phyloP scores from a whole-genome alignment of 2,329 filamentous ascomycete genomes.

The Nigrograna mackinnonii region DNA sequence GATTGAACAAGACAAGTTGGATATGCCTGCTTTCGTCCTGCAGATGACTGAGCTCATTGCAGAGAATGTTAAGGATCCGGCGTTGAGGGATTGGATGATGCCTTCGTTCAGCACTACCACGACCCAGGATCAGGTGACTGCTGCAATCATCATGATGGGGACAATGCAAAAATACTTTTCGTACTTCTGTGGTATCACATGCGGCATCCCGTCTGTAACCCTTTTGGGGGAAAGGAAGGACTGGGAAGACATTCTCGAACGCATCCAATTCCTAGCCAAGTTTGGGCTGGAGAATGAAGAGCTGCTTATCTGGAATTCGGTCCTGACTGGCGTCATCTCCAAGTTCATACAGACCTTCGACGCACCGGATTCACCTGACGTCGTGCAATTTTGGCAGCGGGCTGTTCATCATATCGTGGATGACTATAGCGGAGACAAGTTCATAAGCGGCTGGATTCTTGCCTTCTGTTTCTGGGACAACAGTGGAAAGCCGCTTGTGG shows the following conservation, averaged over 20 bases:
- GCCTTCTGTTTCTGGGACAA: conserved; percentile 22
- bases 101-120: conserved; percentile 22
- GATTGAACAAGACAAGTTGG: conserved; percentile 1
- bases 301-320: conserved; percentile 4
- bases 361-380: conserved; percentile 1
- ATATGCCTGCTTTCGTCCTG: neutral
- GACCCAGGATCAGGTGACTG: conserved; percentile 9
- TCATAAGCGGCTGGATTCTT: conserved; percentile 20
- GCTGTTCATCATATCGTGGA: conserved; percentile 1
- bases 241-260: conserved; percentile 16
- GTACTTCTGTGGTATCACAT: conserved; percentile 2
- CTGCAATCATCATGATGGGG: conserved; percentile 21
- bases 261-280: conserved; percentile 3
- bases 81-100: conserved; percentile 17
- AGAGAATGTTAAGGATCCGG: neutral
- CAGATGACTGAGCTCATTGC: neutral
- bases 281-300: conserved; percentile 6
- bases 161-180: conserved; percentile 18
- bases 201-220: conserved; percentile 23
- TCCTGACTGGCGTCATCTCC: conserved; percentile 13
- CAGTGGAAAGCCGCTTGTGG: conserved; percentile 6
- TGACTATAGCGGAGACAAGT: conserved; percentile 2
- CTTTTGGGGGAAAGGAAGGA: conserved; percentile 18
- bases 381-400: conserved; percentile 15
- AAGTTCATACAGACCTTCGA: conserved; percentile 17